Conservation (phyloP, 371 early-diverging fungal genomes). For the Encephalitozoon romaleae region DNA sequence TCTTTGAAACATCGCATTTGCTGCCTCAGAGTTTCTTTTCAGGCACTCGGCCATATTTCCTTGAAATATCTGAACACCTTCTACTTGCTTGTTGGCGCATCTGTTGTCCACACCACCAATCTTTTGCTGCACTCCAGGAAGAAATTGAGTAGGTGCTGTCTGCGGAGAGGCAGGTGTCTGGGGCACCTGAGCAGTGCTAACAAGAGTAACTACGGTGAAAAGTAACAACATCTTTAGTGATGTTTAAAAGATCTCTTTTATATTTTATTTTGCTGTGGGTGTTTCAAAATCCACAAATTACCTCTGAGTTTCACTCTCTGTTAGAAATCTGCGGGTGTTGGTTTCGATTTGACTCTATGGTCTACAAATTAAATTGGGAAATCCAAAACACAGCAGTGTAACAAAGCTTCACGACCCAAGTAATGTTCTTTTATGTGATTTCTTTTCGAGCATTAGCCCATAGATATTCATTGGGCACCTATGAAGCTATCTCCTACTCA, state of each 20-base stretch:
- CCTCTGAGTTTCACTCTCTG: background rate
- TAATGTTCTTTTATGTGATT: background rate
- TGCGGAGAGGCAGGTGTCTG: background rate
- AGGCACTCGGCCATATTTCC: background rate
- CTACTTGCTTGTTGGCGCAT: background rate
- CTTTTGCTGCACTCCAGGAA: background rate
- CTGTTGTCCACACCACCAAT: background rate
- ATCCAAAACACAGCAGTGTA: background rate
- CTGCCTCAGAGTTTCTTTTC: background rate
- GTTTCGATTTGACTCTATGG: background rate
- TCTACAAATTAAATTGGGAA: background rate
- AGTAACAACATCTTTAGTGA: conserved; percentile 1
- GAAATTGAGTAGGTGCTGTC: background rate
- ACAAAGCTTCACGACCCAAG: background rate
- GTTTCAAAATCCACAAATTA: conserved; percentile 4
- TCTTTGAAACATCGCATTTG: background rate
- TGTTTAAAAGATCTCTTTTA: background rate
- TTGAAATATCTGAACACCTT: background rate
- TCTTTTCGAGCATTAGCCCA: no score
- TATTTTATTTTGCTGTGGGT: conserved; percentile 7
- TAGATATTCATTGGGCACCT: no score
- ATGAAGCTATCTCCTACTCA: no score
- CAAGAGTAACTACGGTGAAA: background rate
- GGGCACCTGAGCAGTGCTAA: background rate
- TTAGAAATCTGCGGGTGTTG: background rate